Evolutionary conservation across 768 basidiomycete genomes (phyloP), one percentile per base, ranked within the genome.

Genomic region (Phylloporus sp.): DNA sequence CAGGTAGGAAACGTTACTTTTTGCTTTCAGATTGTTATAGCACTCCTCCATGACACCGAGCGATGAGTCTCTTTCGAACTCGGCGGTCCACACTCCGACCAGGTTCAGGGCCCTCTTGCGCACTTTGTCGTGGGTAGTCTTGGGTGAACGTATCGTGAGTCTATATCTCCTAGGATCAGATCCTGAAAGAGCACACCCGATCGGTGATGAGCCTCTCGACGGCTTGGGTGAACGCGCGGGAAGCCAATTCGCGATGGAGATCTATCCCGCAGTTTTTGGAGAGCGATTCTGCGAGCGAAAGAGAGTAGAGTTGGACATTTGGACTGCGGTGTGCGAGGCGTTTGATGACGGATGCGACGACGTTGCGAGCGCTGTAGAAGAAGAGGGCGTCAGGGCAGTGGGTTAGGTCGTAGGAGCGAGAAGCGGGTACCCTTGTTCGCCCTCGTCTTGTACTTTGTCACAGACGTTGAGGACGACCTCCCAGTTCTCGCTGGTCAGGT

Each of bases 401-500:
- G 26, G 45, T 17, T 23, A 42, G 44, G 35, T 43, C 27, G 21
- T 18, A 26, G 44, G 44, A 33, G 9, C 17, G 34, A 7, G 21
- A 31, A 9, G 32, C 5, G 42, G n/a, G 67, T 52, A 93, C 94
- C 94, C 94, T 38, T 77, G 68, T 61, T 85, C 81, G 3, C 90
- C 86, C 53, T 99, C 95, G 11, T 93, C 92, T 24, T 77, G 74
- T 6, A 99, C 93, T 69, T 96, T 96, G 72, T 99, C 96, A 57
- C 93, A 96, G n/a, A 98, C 68, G 57, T 88, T 91, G 39, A 97
- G 63, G 52, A 94, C 90, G 48, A 92, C 73, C 63, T 93, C 93
- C 96, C 96, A 99, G 67, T 96, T 90, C 71, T 96, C 95, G 45
- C 77, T 75, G 1, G 94, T 94, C 48, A 94, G 73, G 65, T 92